These are phyloP conservation scores for Tuber microsphaerosporum DNA, from an alignment of 495 filamentous ascomycete genomes.

Conservation along the genomic window DNA sequence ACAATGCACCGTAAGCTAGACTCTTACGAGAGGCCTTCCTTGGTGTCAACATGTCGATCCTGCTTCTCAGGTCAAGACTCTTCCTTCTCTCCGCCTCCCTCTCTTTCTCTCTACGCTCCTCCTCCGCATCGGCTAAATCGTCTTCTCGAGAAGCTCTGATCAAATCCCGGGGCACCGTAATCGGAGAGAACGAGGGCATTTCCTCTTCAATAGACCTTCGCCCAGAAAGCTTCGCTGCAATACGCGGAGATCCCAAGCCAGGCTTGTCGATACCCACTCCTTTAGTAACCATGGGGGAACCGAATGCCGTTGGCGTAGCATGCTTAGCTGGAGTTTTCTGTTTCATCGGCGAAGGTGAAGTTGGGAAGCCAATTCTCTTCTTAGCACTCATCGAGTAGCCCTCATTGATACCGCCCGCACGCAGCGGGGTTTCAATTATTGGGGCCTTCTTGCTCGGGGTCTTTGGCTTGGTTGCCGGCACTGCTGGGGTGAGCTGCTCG, in stretches of 20 bases:
- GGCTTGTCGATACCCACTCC: constrained; percentile 67
- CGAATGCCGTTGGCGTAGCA: constrained; percentile 9
- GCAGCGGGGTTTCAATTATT: constrained; percentile 24
- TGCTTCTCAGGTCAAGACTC: constrained; percentile 34
- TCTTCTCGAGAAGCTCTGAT: constrained; percentile 60
- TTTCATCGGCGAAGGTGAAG: constrained; percentile 30
- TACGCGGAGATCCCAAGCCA: constrained; percentile 70
- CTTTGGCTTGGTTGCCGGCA: constrained; percentile 19
- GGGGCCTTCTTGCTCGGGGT: constrained; percentile 32
- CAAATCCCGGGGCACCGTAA: constrained; percentile 47
- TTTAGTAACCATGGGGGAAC: constrained; percentile 5
- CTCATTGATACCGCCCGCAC: constrained; percentile 7
- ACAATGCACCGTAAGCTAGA: constrained; percentile 37
- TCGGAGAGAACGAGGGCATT: constrained; percentile 56
- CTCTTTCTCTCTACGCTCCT: constrained; percentile 57
- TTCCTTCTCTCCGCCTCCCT: constrained; percentile 47
- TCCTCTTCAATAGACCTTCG: constrained; percentile 64
- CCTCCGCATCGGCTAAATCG: constrained; percentile 63
- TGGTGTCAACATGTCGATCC: constrained; percentile 37
- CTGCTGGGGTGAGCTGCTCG: constrained; percentile 23
- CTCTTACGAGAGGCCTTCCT: constrained; percentile 36
- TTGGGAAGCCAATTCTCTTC: constrained; percentile 32
- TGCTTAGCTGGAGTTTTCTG: background rate
- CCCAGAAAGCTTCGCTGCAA: constrained; percentile 65
- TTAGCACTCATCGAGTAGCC: constrained; percentile 35